Base-by-base conservation (phyloP, 2,329 filamentous ascomycete species). In the Rutstroemia sp. region DNA sequence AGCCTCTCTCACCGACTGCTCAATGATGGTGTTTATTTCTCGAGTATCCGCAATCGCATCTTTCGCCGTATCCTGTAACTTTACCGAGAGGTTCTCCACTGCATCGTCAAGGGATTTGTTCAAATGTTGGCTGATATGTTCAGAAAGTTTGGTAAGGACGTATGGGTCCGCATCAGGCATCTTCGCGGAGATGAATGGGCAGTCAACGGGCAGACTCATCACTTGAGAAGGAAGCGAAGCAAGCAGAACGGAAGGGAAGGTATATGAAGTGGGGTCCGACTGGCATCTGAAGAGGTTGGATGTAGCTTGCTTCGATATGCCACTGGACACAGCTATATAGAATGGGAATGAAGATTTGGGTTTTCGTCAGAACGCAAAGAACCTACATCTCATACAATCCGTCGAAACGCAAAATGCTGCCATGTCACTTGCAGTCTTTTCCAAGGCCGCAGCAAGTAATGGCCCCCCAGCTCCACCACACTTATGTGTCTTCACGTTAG, bases 91-190 rank as follows among this genome's bases (percentile, higher is more conserved):
- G 25, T 49, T 49, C 23, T 54, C 52, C 14, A 54, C 52, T 17
- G 45, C 45, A 30, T 54, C 45, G 41, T 49, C 52, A 6, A 54
- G 38, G 23, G 52, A 54, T 23, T 54, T 54, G 37, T 49, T 54
- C 3, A 54, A 38, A 25, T 54, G 37, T 19, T 49, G 52, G n/a
- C 45, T 49, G 14, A 54, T 48, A 23, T 54, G 52, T 27, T 54
- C 52, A 5, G 52, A 54, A 34, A 54, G 52, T n/a, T 54, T 54
- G 6, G 45, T 54, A 37, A 54, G 45, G 8, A 54, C 23, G 12
- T 49, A 54, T 54, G 52, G 52, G 25, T 54, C 45, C 23, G 52
- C 37, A 41, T 54, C 52, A 5, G 52, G 49, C 52, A 54, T 54
- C 39, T 49, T 54, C 9, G 45, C 37, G 41, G 52, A 54, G 9